Base-by-base conservation (phyloP, 768 basidiomycete species). In the Tremella mesenterica region DNA sequence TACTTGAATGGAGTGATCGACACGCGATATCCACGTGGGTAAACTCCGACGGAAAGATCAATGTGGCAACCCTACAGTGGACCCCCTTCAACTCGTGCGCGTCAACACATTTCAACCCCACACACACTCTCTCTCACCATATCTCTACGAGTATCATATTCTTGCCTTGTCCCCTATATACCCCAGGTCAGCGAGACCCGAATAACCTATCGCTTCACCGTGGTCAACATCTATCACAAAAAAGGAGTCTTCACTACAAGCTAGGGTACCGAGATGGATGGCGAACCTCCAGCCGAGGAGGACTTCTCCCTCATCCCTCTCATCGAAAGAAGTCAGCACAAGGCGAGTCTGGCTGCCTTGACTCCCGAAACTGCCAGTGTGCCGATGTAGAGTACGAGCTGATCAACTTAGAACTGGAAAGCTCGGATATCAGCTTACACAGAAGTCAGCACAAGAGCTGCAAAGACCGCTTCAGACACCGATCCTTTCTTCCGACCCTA, bases 401-500 rank as follows among this genome's bases (percentile, higher is more conserved):
- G 30, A 12, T n/a, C 2, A 18, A 36, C 14, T n/a, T 48, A 77
- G 80, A 93, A 93, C 72, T 99, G 95, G 95, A 97, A 97, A 75
- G 95, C 95, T 53, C 84, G 95, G 62, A 82, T 93, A 65, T 89
- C 83, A 72, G 95, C 82, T 57, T 99, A 97, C 73, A 86, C 88
- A 69, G 75, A 85, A 20, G 81, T 97, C 59, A 81, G 85, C 76
- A 85, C 86, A 75, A 83, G 81, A 53, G 95, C 95, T 73, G 83
- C 84, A 67, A 85, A 82, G 39, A 90, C 91, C 45, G 85, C 85
- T 63, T 90, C 89, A 44, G 93, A 97, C 71, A 81, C 82, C 61
- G 93, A 96, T 78, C 88, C 90, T 44, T 86, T 86, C 25, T 97
- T 99, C 78, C 84, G 82, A 64, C 87, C 88, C 12, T 97, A 90